Conservation (phyloP, 75 land plant species). For the Picea glauca region DNA sequence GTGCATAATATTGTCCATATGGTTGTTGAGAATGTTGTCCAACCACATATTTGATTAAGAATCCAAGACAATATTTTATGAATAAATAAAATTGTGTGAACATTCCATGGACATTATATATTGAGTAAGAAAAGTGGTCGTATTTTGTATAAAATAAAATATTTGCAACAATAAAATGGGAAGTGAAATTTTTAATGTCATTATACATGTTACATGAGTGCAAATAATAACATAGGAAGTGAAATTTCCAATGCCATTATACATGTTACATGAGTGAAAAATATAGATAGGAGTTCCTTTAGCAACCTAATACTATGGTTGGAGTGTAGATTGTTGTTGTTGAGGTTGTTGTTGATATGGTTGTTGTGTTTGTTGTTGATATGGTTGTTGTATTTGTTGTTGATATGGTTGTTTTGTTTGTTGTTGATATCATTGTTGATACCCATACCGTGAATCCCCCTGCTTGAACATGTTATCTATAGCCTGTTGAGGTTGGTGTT, state of each 20-base stretch:
- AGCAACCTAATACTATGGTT: slow-evolving; percentile 5
- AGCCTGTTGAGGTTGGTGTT: not conserved
- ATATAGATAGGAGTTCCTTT: not conserved
- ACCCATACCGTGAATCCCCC: not conserved
- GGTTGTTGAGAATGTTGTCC: slow-evolving; percentile 4
- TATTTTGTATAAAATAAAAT: not conserved
- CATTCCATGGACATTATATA: no score
- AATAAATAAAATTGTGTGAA: no score
- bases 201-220: no score
- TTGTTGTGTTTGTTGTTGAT: not conserved
- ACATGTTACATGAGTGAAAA: no score
- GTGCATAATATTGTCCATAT: no score
- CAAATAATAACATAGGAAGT: no score
- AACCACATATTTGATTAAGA: not conserved
- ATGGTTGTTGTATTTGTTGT: slow-evolving; percentile 2
- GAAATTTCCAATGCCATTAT: no score
- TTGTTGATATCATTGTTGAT: not conserved
- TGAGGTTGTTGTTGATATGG: not conserved
- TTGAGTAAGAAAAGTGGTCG: not conserved
- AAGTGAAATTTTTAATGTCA: not conserved
- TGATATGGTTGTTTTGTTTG: not conserved
- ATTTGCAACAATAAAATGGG: not conserved
- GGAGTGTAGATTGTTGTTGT: not conserved
- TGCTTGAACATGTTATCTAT: not conserved
- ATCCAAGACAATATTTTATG: not conserved